Base-by-base conservation (phyloP, 2,329 filamentous ascomycete species). In the Fusarium anthophilum region DNA sequence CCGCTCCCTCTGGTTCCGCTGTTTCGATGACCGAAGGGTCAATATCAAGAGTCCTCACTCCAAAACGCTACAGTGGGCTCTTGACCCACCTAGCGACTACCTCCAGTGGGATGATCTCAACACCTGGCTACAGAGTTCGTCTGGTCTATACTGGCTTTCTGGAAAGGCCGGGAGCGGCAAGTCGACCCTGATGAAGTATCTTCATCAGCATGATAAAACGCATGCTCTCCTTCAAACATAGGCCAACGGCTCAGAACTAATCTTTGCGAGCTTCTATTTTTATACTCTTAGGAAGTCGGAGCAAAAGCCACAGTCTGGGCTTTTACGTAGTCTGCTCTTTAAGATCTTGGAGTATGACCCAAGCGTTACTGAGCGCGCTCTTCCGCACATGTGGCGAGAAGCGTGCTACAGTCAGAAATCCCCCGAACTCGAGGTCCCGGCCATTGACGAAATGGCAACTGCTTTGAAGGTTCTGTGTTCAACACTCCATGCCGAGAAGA, bases 181-280 rank as follows among this genome's bases (percentile, higher is more conserved):
- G 18, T 65, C 57, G 0, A 65, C 63, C 0, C 12, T 63, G 2
- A 65, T 65, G 57, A 65, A 65, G 2, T 24, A 51, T 6, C 44
- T 65, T 3, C 20, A n/a, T 9, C 6, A 38, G 6, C 22, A 60
- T 18, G 3, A 3, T 0, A 4, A 20, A 2, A 63, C 26, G 0
- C 12, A 14, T 2, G 1, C 26, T 5, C 26, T 44, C 0, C 7
- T 63, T 1, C 4, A 4, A 10, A 3, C 1, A 0, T 54, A 39
- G 47, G 18, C 26, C 5, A 6, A 3, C 8, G n/a, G 17, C 1
- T 28, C n/a, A 0, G 12, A 32, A 1, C 3, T 54, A 0, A 13
- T 35, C 1, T n/a, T n/a, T 0, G 9, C n/a, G 5, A 63, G 8
- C 3, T 65, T 63, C 26, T 53, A 39, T 3, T 65, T 65, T 12